phyloP scores from a whole-genome alignment of 2,329 filamentous ascomycete species.

The Hawksworthiomyces lignivorus region DNA sequence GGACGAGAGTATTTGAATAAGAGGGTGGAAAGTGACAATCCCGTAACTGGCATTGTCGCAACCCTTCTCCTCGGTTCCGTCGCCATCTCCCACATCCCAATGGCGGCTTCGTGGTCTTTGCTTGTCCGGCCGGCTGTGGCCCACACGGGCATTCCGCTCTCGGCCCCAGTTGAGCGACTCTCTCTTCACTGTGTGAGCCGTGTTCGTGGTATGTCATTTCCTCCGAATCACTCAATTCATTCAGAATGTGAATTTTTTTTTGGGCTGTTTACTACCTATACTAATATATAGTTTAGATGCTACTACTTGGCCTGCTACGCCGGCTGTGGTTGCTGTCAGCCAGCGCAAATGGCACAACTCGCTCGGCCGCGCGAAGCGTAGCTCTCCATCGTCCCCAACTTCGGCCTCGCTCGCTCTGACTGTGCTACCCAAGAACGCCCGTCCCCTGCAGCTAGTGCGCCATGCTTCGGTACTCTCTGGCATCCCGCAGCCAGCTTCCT shows the following conservation, averaged over 20 bases:
- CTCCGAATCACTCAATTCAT: too few relatives aligned
- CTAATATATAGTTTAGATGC: neutral
- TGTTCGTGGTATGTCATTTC: slow-evolving; percentile 14
- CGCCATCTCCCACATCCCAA: too few relatives aligned
- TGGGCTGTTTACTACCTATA: neutral
- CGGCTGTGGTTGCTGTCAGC: neutral
- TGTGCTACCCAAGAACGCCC: slow-evolving; percentile 16
- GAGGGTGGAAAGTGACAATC: too few relatives aligned
- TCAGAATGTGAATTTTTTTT: too few relatives aligned
- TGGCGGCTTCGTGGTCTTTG: slow-evolving; percentile 16
- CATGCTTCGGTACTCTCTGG: slow-evolving; percentile 29
- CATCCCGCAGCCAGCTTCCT: slow-evolving; percentile 15
- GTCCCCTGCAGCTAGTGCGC: slow-evolving; percentile 30
- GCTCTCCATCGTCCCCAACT: neutral
- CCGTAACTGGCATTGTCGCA: too few relatives aligned
- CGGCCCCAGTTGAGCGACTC: slow-evolving; percentile 12
- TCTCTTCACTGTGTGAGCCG: slow-evolving; percentile 10
- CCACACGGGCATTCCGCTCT: slow-evolving; percentile 8
- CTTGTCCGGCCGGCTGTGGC: slow-evolving; percentile 17
- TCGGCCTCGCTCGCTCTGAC: slow-evolving; percentile 18
- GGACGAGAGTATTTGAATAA: too few relatives aligned
- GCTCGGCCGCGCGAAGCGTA: slow-evolving; percentile 13
- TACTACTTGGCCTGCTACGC: neutral
- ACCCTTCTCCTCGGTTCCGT: too few relatives aligned
- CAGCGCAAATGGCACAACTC: slow-evolving; percentile 31